Conservation (phyloP, 148 eudicot genomes). For the Talinum fruticosum region DNA sequence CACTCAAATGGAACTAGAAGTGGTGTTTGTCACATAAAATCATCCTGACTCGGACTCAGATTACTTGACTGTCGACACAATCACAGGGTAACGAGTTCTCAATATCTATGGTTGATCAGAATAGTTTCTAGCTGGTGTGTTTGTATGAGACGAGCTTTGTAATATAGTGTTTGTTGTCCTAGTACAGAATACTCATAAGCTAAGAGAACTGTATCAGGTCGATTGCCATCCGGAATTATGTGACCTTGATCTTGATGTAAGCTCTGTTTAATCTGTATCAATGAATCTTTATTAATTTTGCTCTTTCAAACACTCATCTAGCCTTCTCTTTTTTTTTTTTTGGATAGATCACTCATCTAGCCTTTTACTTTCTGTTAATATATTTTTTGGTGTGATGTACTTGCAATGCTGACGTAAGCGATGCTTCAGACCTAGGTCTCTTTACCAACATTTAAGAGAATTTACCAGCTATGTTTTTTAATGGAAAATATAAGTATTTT, state of each 20-base stretch:
- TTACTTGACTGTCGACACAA: neutral
- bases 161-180: slow-evolving; percentile 2
- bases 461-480: too few relatives aligned
- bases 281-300: neutral
- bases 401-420: too few relatives aligned
- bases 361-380: too few relatives aligned
- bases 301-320: neutral
- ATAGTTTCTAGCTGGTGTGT: neutral
- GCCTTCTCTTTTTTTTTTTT: neutral
- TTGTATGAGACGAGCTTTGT: slow-evolving; percentile 29
- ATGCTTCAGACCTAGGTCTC: too few relatives aligned
- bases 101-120: neutral
- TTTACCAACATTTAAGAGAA: too few relatives aligned
- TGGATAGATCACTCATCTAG: too few relatives aligned
- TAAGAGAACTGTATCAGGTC: neutral
- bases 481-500: too few relatives aligned
- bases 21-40: neutral
- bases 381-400: too few relatives aligned
- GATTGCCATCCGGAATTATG: slow-evolving; percentile 13
- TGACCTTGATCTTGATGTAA: slow-evolving; percentile 23
- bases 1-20: neutral
- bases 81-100: neutral
- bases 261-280: neutral
- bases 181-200: too few relatives aligned
- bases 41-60: neutral